Percentiles rank a stretch among this genome's conserved stretches.
Evolutionary conservation across 495 filamentous ascomycete species (phyloP).

Genomic region (Xeromyces bisporus): DNA sequence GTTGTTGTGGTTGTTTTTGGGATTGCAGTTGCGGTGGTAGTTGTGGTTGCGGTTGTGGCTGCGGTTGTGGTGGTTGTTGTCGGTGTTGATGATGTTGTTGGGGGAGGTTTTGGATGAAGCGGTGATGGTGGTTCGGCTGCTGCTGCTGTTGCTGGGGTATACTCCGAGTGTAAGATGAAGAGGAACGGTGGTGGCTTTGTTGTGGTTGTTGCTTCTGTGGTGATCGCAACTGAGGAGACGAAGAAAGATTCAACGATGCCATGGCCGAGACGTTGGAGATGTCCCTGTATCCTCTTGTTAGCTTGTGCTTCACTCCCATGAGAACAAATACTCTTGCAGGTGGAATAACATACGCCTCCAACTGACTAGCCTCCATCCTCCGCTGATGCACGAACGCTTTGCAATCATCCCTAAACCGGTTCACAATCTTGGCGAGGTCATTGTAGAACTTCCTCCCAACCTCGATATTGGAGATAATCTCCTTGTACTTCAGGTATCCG

Average conservation of each 20-base stretch:
- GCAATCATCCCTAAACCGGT: slow-evolving; percentile 58
- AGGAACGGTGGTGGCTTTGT: too few species aligned
- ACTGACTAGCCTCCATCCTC: slow-evolving; percentile 57
- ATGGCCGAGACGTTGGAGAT: slow-evolving; percentile 42
- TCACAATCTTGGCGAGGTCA: slow-evolving; percentile 73
- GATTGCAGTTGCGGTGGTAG: slow-evolving; percentile 14
- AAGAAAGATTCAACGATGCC: slow-evolving; percentile 40
- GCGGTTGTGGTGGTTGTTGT: slow-evolving; percentile 12
- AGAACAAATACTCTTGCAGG: too few species aligned
- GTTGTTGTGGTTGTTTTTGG: slow-evolving; percentile 4
- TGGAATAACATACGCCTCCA: slow-evolving; percentile 45
- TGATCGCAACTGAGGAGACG: too few species aligned
- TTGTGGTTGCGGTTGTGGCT: slow-evolving; percentile 14
- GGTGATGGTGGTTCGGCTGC: slow-evolving; percentile 24
- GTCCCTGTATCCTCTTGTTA: slow-evolving; percentile 29
- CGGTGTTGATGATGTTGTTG: slow-evolving; percentile 5
- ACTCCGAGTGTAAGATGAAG: slow-evolving; percentile 1
- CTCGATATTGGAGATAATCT: slow-evolving; percentile 77
- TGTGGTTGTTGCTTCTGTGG: slow-evolving; percentile 10
- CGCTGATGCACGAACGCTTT: slow-evolving; percentile 65
- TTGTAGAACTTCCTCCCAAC: slow-evolving; percentile 93
- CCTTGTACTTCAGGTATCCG: slow-evolving; percentile 87
- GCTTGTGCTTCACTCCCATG: too few species aligned
- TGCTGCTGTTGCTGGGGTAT: slow-evolving; percentile 8
- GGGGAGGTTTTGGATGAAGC: slow-evolving; percentile 1